A percentile compares a stretch with the other conserved stretches of the same genome.
Evolutionary conservation across 2,329 filamentous ascomycete species (phyloP).

Genomic region (Ramularia collo-cygni): DNA sequence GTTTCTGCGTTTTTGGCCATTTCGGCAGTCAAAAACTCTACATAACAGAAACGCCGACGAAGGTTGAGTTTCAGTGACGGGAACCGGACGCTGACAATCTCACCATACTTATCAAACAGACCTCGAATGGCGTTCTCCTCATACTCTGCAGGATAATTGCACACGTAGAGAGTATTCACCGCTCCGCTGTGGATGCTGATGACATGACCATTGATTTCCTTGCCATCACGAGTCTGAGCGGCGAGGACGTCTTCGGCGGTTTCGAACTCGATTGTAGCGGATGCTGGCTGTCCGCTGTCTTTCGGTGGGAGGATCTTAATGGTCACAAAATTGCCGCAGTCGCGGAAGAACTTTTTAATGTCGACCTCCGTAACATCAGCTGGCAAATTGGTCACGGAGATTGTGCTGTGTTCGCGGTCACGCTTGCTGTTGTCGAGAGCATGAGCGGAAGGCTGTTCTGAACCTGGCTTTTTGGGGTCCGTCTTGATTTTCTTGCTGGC

Average conservation of each 20-base stretch:
- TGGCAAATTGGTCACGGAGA: slow-evolving; percentile 75
- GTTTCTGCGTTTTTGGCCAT: slow-evolving; percentile 62
- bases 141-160: slow-evolving; percentile 77
- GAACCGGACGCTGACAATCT: slow-evolving; percentile 79
- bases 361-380: slow-evolving; percentile 60
- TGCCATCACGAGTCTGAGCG: slow-evolving; percentile 74
- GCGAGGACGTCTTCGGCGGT: slow-evolving; percentile 71
- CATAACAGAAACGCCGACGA: slow-evolving; percentile 87
- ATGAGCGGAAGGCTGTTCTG: slow-evolving; percentile 32
- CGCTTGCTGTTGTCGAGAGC: slow-evolving; percentile 51
- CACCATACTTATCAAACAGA: slow-evolving; percentile 66
- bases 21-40: slow-evolving; percentile 71
- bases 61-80: slow-evolving; percentile 86
- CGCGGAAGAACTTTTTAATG: slow-evolving; percentile 82
- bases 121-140: slow-evolving; percentile 63
- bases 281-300: slow-evolving; percentile 53
- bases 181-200: slow-evolving; percentile 70
- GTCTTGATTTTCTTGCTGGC: slow-evolving; percentile 61
- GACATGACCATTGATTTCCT: slow-evolving; percentile 65
- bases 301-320: slow-evolving; percentile 61
- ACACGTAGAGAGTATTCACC: slow-evolving; percentile 76
- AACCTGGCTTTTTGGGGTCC: slow-evolving; percentile 24
- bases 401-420: slow-evolving; percentile 82
- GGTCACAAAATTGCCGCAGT: slow-evolving; percentile 77
- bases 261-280: slow-evolving; percentile 80